Evolutionary conservation across 352 stramenopile genomes (phyloP).

Genomic region (Phytophthora ramorum): DNA sequence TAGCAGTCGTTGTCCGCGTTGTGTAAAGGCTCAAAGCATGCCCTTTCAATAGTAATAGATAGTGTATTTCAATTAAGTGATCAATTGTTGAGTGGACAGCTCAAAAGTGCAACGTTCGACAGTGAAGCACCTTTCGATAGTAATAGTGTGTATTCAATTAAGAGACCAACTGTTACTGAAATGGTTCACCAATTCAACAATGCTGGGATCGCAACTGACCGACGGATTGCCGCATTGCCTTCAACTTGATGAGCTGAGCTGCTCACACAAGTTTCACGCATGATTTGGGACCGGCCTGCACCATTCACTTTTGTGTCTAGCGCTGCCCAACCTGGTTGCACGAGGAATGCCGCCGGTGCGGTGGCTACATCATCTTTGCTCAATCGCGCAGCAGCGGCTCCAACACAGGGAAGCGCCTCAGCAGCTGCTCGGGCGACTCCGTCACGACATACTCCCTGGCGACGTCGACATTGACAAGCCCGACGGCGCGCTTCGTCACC

Average conservation of each 20-base stretch:
- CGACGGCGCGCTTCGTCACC: conserved; percentile 41
- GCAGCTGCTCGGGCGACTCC: conserved; percentile 35
- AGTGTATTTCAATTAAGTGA: too few species aligned
- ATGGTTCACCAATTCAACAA: neutral
- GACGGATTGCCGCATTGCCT: neutral
- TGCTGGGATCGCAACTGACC: neutral
- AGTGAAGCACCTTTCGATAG: neutral
- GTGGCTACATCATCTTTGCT: neutral
- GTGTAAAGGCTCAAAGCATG: too few species aligned
- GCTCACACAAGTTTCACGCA: conserved; percentile 5
- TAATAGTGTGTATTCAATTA: neutral
- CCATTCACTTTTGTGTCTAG: neutral
- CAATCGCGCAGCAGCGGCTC: conserved; percentile 32
- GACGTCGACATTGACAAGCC: conserved; percentile 18
- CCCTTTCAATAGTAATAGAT: too few species aligned
- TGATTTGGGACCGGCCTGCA: conserved; percentile 3
- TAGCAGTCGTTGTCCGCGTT: too few species aligned
- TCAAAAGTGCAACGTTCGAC: neutral
- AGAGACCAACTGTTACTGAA: too few species aligned
- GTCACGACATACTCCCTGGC: conserved; percentile 37
- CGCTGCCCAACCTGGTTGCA: neutral
- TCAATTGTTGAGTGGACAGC: too few species aligned
- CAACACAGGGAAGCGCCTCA: conserved; percentile 43
- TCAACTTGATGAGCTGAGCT: conserved; percentile 21
- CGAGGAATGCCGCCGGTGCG: neutral